phyloP scores from a whole-genome alignment of 805 yeast genomes.

The Vanderwaltozyma verrucispora region DNA sequence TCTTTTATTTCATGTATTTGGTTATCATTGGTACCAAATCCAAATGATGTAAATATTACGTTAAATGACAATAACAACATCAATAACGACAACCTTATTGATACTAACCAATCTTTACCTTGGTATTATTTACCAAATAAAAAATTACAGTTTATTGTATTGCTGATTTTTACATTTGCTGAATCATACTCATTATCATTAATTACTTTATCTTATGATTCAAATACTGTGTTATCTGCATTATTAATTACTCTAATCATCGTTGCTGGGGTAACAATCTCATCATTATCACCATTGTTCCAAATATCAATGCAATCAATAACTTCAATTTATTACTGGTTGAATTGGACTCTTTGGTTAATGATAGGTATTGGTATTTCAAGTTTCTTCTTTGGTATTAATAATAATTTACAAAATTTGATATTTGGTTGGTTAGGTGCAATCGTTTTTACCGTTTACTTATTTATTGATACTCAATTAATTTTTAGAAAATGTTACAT shows the following conservation, averaged over 20 bases:
- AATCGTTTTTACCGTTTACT: constrained; percentile 55
- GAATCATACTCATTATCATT: constrained; percentile 70
- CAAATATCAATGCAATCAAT: constrained; percentile 26
- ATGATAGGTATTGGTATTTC: constrained; percentile 60
- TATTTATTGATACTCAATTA: constrained; percentile 73
- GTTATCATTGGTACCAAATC: constrained; percentile 49
- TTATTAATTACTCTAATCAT: constrained; percentile 55
- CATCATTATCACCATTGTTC: constrained; percentile 58
- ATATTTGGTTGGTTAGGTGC: constrained; percentile 69
- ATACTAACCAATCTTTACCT: constrained; percentile 7
- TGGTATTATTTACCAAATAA: constrained; percentile 22
- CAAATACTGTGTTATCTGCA: constrained; percentile 60
- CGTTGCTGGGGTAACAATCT: constrained; percentile 64
- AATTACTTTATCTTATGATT: constrained; percentile 50
- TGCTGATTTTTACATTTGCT: constrained; percentile 58
- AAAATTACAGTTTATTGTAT: constrained; percentile 34
- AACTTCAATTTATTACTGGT: constrained; percentile 25
- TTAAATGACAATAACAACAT: too few species aligned
- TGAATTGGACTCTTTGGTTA: constrained; percentile 49
- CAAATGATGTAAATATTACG: constrained; percentile 50
- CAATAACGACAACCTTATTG: neutral
- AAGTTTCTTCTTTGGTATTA: constrained; percentile 56
- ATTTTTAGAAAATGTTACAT: constrained; percentile 65
- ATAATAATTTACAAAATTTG: constrained; percentile 45
- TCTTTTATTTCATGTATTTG: constrained; percentile 57